phyloP scores from a whole-genome alignment of 2,329 filamentous ascomycete species.

The Curvularia spicifera region DNA sequence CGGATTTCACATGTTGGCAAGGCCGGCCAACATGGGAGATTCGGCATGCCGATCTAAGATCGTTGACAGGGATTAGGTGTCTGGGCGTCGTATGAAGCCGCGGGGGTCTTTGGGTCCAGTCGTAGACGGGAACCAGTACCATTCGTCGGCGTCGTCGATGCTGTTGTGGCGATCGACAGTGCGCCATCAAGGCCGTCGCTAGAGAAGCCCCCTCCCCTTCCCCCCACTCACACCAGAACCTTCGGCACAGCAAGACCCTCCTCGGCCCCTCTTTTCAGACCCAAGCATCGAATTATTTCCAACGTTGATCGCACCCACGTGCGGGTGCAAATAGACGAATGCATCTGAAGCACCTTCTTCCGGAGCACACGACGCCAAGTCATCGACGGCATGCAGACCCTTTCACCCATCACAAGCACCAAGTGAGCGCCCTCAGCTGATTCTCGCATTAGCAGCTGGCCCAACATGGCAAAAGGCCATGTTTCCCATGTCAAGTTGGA shows the following conservation, averaged over 20 bases:
- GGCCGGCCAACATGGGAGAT: conserved; percentile 6
- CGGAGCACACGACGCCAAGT: not conserved
- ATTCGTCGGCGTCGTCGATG: not conserved
- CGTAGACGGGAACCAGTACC: not conserved
- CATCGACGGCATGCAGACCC: not conserved
- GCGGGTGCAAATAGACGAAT: not conserved
- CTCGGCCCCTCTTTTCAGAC: not conserved
- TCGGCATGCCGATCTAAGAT: conserved; percentile 9
- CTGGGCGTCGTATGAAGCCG: conserved; percentile 4
- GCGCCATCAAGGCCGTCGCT: conserved; percentile 4
- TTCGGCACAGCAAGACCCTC: conserved; percentile 8
- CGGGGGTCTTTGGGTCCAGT: not conserved
- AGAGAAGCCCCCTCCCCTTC: not conserved
- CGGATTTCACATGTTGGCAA: conserved; percentile 7
- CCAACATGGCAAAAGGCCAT: not conserved
- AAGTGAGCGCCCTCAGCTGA: not conserved
- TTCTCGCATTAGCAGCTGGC: conserved; percentile 10
- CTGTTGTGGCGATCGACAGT: conserved; percentile 1
- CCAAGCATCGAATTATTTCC: not conserved
- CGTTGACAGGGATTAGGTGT: not conserved
- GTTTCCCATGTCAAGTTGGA: conserved; percentile 6
- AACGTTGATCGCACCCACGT: not conserved
- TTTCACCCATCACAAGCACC: not conserved
- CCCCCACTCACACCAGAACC: conserved; percentile 7
- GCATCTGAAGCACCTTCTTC: not conserved